Base-by-base conservation (phyloP, 2,329 filamentous ascomycete genomes). In the Microdochium bolleyi region DNA sequence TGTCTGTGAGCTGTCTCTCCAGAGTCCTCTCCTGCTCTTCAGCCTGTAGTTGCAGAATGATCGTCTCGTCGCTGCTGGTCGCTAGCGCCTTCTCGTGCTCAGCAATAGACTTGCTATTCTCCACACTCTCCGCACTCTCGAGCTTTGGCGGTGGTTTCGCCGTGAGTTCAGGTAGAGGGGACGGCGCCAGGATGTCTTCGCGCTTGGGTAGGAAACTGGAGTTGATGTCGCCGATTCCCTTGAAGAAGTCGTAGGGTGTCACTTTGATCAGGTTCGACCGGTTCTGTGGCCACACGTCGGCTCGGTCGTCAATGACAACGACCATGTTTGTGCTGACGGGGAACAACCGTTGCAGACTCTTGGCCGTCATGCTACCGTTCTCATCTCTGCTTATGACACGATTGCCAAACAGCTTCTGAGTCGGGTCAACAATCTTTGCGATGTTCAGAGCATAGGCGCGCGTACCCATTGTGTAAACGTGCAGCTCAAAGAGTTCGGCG, bases 391-490 rank as follows among this genome's bases (percentile, higher is more conserved):
- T 97, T 63, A 99, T 88, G 62, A 99, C 92, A 52, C 94, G 84
- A 69, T 96, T 92, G 38, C 89, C 92, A 67, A 99, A 99, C 10
- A 96, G 83, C 65, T 87, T 92, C 58, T 86, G 83, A 32, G 92
- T 84, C 0, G 92, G 92, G 63, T 99, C 94, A 56, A 99, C 88
- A 57, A 99, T 92, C 60, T 88, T 87, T 37, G 91, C 91, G 61
- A 99, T 95, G 56, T 89, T 87, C 60, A 92, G 79, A 10, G 94
- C 94, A 66, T 99, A 99, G n/a, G 92, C 89, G 57, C 94, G 83
- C 22, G 94, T 99, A 53, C 92, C 94, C 94, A 99, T 99, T 46
- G 94, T 99, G 74, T 99, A 99, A 57, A 99, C 92, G 67, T 99
- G 94, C 63, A 97, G 77, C 72, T 99, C 94, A 71, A 94, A 99